phyloP scores from a whole-genome alignment of 129 eudicot species.

The Saposhnikovia divaricata region DNA sequence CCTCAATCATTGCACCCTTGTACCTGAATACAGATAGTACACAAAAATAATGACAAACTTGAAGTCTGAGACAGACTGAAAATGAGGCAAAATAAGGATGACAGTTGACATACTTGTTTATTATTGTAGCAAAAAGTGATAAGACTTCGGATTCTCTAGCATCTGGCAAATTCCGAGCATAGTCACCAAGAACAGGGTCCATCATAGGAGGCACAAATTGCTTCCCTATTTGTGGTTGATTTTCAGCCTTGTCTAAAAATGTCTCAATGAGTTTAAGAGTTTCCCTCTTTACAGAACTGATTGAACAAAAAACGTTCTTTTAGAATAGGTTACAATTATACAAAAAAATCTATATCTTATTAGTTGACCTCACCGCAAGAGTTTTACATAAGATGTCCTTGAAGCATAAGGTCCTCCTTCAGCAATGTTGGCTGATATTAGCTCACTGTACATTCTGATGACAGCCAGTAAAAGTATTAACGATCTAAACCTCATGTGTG shows the following conservation, averaged over 20 bases:
- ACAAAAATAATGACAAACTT: neutral
- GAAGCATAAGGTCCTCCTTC: conserved; percentile 94
- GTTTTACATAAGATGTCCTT: conserved; percentile 77
- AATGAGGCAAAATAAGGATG: neutral
- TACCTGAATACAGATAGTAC: conserved; percentile 37
- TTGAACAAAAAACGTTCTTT: neutral
- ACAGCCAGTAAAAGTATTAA: neutral
- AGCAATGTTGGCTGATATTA: conserved; percentile 79
- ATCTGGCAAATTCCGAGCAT: conserved; percentile 93
- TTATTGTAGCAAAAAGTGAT: conserved; percentile 90
- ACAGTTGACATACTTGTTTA: conserved; percentile 59
- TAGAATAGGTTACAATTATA: neutral
- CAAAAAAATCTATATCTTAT: neutral
- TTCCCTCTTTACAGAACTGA: conserved; percentile 95
- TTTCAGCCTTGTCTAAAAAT: conserved; percentile 94
- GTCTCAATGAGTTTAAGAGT: conserved; percentile 97
- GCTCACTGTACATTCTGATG: conserved; percentile 98
- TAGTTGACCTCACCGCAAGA: conserved; percentile 55
- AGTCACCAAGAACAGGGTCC: conserved; percentile 98
- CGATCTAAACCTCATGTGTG: neutral
- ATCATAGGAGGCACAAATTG: conserved; percentile 99
- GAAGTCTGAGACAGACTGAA: neutral
- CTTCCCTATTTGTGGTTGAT: conserved; percentile 91
- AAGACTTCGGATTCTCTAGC: conserved; percentile 98
- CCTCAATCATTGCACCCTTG: conserved; percentile 88